Conservation (phyloP, 2,329 filamentous ascomycete genomes). For the Hypoxylon sp. region DNA sequence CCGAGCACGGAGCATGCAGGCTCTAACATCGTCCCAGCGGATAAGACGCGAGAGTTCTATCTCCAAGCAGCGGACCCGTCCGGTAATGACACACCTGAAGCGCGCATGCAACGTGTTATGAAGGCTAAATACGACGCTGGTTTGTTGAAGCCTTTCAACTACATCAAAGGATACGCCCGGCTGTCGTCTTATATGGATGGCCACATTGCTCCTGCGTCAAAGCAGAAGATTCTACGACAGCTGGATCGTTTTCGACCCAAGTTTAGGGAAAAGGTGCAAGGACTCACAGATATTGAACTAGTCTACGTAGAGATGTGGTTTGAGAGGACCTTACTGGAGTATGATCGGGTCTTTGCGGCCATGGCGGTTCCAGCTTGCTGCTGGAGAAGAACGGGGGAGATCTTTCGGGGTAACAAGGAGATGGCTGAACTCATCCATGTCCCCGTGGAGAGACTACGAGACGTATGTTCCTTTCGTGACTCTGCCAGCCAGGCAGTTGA, state of each 20-base stretch:
- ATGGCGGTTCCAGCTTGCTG: conserved; percentile 99
- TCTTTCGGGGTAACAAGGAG: conserved; percentile 97
- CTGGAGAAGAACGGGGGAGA: conserved; percentile 96
- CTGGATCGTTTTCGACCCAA: conserved; percentile 94
- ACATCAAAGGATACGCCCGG: conserved; percentile 94
- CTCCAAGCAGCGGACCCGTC: conserved; percentile 96
- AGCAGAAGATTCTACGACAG: conserved; percentile 92
- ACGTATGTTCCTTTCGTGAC: conserved; percentile 72
- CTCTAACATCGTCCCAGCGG: conserved; percentile 71
- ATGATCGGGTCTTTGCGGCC: conserved; percentile 97
- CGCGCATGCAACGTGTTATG: conserved; percentile 94
- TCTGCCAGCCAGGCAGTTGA: conserved; percentile 16
- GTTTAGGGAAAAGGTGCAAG: conserved; percentile 94
- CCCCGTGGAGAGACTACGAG: conserved; percentile 89
- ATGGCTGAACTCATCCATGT: conserved; percentile 98
- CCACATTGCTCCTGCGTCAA: conserved; percentile 84
- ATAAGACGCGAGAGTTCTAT: conserved; percentile 90
- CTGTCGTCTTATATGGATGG: conserved; percentile 93
- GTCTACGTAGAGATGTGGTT: conserved; percentile 99
- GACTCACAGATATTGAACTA: conserved; percentile 91
- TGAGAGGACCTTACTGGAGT: conserved; percentile 95
- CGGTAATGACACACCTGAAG: conserved; percentile 86
- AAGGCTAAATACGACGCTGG: conserved; percentile 97
- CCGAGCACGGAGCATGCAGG: conserved; percentile 62
- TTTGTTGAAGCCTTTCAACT: conserved; percentile 96